Conservation (phyloP, 331 rosid species). For the Pyracantha coccinea region DNA sequence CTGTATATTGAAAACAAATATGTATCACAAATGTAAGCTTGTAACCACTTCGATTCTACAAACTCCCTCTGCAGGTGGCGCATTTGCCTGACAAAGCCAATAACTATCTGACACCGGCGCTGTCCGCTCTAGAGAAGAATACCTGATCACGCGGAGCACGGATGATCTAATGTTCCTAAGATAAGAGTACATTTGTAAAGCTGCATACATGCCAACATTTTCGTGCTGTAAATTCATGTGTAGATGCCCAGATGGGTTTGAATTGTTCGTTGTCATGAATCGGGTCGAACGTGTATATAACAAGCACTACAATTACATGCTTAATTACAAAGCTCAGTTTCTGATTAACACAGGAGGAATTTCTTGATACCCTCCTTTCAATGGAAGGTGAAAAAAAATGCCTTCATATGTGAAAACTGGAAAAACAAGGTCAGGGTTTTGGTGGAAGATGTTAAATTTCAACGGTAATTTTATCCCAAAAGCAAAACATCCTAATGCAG, state of each 20-base stretch:
- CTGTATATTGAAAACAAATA: background rate
- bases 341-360: background rate
- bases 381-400: no score
- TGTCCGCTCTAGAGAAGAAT: conserved; percentile 88
- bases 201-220: background rate
- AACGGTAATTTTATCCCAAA: background rate
- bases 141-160: conserved; percentile 38
- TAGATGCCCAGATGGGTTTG: background rate
- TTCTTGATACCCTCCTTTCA: no score
- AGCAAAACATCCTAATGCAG: background rate
- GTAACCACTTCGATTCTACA: background rate
- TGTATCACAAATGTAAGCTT: background rate
- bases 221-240: conserved; percentile 1
- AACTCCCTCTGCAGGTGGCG: conserved; percentile 58
- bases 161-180: background rate
- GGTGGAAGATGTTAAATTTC: background rate
- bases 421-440: background rate
- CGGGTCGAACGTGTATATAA: background rate
- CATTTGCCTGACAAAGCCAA: conserved; percentile 99
- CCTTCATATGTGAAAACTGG: no score
- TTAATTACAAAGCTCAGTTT: background rate
- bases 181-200: conserved; percentile 10
- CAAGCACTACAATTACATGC: background rate
- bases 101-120: conserved; percentile 90
- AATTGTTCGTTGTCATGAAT: background rate